Evolutionary conservation across 176 grass and related monocot genomes (phyloP).

Genomic region (Triticum monococcum): DNA sequence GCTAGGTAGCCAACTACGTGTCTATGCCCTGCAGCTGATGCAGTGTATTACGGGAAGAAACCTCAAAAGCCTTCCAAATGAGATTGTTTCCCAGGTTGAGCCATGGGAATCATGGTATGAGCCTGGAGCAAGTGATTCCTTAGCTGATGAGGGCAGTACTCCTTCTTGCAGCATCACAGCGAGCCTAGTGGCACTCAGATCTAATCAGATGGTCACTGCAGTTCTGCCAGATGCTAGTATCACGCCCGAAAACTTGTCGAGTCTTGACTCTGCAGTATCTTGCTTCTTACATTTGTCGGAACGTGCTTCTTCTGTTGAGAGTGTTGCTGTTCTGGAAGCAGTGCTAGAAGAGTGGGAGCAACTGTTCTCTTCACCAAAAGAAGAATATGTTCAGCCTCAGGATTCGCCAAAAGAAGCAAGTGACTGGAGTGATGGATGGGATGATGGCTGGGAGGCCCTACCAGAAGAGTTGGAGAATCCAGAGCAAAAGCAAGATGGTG

Average conservation of each 20-base stretch:
- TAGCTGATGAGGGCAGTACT: constrained; percentile 43
- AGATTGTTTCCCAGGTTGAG: constrained; percentile 78
- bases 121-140: constrained; percentile 37
- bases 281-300: constrained; percentile 81
- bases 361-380: constrained; percentile 51
- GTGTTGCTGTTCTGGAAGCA: constrained; percentile 59
- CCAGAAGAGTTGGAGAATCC: constrained; percentile 69
- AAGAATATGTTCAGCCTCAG: constrained; percentile 35
- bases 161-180: constrained; percentile 63
- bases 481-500: constrained; percentile 47
- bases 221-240: constrained; percentile 67
- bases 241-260: constrained; percentile 56
- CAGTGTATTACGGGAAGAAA: constrained; percentile 82
- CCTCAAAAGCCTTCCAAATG: constrained; percentile 68
- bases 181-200: constrained; percentile 82
- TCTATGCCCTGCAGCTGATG: constrained; percentile 89
- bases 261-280: constrained; percentile 74
- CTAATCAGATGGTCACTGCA: constrained; percentile 59
- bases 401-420: constrained; percentile 78
- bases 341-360: constrained; percentile 98
- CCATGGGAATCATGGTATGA: constrained; percentile 93
- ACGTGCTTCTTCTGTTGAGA: constrained; percentile 53
- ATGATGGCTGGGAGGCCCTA: constrained; percentile 83
- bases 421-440: constrained; percentile 92
- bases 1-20: constrained; percentile 56